phyloP scores from a whole-genome alignment of 306 rosid genomes.

The Amphicarpaea edgeworthii region DNA sequence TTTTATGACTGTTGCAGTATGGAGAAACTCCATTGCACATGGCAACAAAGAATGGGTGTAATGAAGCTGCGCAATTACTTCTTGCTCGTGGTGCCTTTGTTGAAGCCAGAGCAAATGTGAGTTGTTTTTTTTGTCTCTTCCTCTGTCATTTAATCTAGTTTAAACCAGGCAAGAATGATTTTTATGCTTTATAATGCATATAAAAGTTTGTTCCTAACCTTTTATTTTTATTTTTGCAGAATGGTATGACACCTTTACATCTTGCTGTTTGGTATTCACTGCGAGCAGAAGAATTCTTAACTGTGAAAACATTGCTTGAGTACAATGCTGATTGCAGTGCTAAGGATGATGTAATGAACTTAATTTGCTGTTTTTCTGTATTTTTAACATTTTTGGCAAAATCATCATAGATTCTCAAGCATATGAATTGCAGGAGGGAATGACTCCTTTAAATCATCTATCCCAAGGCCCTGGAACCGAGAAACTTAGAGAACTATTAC shows the following conservation, averaged over 20 bases:
- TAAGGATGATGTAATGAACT: slow-evolving; percentile 68
- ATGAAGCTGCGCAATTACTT: slow-evolving; percentile 70
- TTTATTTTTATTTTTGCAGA: slow-evolving; percentile 76
- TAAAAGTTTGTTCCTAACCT: slow-evolving; percentile 36
- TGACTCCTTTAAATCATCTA: slow-evolving; percentile 88
- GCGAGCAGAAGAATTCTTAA: slow-evolving; percentile 72
- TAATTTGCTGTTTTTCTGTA: slow-evolving; percentile 23
- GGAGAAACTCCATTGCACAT: slow-evolving; percentile 98
- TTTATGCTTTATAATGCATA: slow-evolving; percentile 38
- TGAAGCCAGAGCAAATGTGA: slow-evolving; percentile 95
- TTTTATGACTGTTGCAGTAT: slow-evolving; percentile 61
- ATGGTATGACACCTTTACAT: slow-evolving; percentile 98
- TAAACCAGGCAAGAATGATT: slow-evolving; percentile 18
- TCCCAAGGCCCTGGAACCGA: slow-evolving; percentile 79
- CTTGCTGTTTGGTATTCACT: slow-evolving; percentile 97
- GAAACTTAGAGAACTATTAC: slow-evolving; percentile 71
- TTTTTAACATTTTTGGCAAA: slow-evolving; percentile 27
- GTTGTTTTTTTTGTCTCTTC: slow-evolving; percentile 35
- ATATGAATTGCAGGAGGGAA: slow-evolving; percentile 81
- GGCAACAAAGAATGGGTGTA: slow-evolving; percentile 97
- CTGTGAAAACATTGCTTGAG: slow-evolving; percentile 78
- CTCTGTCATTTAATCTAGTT: slow-evolving; percentile 40
- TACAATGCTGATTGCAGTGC: slow-evolving; percentile 88
- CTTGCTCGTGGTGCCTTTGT: slow-evolving; percentile 81
- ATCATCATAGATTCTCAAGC: slow-evolving; percentile 37